A percentile compares a stretch with the other conserved stretches of the same genome.
Evolutionary conservation across 2,329 filamentous ascomycete genomes (phyloP).

Genomic region (Alternaria conjuncta): DNA sequence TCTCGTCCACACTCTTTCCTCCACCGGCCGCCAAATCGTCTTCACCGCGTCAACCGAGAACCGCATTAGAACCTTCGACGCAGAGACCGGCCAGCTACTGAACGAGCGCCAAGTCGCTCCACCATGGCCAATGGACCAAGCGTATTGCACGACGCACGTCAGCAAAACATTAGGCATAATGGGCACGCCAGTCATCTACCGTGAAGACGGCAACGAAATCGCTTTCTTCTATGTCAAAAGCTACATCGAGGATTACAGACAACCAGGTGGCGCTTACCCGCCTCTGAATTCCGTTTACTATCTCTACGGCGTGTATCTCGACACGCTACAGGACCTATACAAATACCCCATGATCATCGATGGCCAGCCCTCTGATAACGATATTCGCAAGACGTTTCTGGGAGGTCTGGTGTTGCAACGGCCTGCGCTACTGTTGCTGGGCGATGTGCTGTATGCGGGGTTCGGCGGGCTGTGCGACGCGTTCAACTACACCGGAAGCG

Average conservation of each 20-base stretch:
- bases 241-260: constrained; percentile 34
- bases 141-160: constrained; percentile 15
- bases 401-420: constrained; percentile 62
- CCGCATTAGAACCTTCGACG: constrained; percentile 26
- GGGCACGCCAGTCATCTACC: constrained; percentile 27
- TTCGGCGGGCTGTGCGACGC: constrained; percentile 64
- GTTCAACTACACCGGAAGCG: constrained; percentile 59
- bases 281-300: constrained; percentile 50
- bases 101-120: constrained; percentile 18
- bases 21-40: constrained; percentile 22
- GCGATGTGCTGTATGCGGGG: constrained; percentile 58
- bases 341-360: constrained; percentile 59
- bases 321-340: constrained; percentile 47
- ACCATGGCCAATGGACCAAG: constrained; percentile 22
- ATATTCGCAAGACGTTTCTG: constrained; percentile 57
- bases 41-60: constrained; percentile 29
- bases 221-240: constrained; percentile 38
- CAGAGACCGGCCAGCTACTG: constrained; percentile 20
- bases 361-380: constrained; percentile 56
- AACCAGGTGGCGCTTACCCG: constrained; percentile 35
- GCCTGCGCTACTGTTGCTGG: constrained; percentile 56
- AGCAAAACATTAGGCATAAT: constrained; percentile 27
- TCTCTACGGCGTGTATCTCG: constrained; percentile 51
- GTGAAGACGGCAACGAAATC: constrained; percentile 36
- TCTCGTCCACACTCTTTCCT: constrained; percentile 52